phyloP scores from a whole-genome alignment of 192 early-diverging fungal genomes.

The Chytriomyces confervae region DNA sequence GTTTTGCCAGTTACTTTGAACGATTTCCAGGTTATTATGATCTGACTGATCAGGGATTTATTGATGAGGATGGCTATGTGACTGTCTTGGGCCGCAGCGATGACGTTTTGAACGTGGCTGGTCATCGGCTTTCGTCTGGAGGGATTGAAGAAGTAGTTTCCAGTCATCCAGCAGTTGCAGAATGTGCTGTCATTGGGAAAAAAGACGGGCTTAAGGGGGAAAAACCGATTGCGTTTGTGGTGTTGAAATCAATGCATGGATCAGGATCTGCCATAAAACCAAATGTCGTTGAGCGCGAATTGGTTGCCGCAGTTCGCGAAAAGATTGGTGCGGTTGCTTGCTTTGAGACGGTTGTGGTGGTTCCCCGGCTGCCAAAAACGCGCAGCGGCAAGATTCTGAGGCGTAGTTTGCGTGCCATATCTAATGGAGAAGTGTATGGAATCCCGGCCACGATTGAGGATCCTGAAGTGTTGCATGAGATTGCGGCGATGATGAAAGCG shows the following conservation, averaged over 20 bases:
- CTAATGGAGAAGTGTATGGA: constrained; percentile 57
- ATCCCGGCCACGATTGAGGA: constrained; percentile 87
- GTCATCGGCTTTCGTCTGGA: constrained; percentile 82
- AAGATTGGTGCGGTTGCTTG: constrained; percentile 83
- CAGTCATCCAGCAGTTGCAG: constrained; percentile 58
- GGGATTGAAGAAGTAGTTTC: constrained; percentile 77
- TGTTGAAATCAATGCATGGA: constrained; percentile 34
- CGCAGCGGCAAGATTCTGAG: constrained; percentile 84
- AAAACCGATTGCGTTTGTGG: constrained; percentile 50
- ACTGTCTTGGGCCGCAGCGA: constrained; percentile 50
- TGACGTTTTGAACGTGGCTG: constrained; percentile 83
- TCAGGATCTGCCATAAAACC: background rate
- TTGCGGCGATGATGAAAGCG: constrained; percentile 21
- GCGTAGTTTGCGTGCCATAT: constrained; percentile 70
- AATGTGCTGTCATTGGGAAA: constrained; percentile 50
- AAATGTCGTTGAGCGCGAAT: constrained; percentile 48
- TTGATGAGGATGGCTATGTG: constrained; percentile 66
- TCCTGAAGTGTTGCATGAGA: constrained; percentile 42
- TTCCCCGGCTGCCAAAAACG: constrained; percentile 82
- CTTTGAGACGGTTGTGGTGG: constrained; percentile 71
- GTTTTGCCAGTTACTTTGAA: constrained; percentile 62
- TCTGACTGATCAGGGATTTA: constrained; percentile 81
- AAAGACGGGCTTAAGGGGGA: constrained; percentile 50
- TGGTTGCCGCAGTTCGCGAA: constrained; percentile 64
- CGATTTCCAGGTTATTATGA: constrained; percentile 83